Percentiles rank a stretch among this genome's conserved stretches.
phyloP scores from a whole-genome alignment of 1,284 basidiomycete genomes.

The Tylopilus orsonianus region DNA sequence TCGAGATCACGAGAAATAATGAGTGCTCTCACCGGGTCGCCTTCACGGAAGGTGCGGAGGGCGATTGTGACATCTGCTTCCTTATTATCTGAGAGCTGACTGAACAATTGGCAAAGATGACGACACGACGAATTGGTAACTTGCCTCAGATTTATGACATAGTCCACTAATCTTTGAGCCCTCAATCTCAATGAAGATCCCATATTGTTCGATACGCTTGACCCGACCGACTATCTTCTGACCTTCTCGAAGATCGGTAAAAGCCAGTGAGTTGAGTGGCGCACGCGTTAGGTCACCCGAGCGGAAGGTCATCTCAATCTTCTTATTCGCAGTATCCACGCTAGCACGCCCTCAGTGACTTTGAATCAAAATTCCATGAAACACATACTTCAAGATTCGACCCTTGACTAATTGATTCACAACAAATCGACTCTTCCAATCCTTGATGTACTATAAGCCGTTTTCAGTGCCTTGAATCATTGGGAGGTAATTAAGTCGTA shows the following conservation, averaged over 20 bases:
- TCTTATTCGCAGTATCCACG: slow-evolving; percentile 65
- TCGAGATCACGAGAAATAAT: slow-evolving; percentile 72
- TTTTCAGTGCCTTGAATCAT: slow-evolving; percentile 10
- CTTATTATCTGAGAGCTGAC: slow-evolving; percentile 81
- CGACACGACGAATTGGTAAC: slow-evolving; percentile 16
- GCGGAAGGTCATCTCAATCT: slow-evolving; percentile 87
- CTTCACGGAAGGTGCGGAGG: slow-evolving; percentile 81
- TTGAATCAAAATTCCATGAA: slow-evolving; percentile 5
- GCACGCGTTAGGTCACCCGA: slow-evolving; percentile 52
- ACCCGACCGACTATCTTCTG: slow-evolving; percentile 77
- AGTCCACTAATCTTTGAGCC: slow-evolving; percentile 84
- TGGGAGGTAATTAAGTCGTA: slow-evolving; percentile 32
- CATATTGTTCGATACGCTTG: slow-evolving; percentile 83
- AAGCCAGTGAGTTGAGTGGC: slow-evolving; percentile 40
- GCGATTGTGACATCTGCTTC: slow-evolving; percentile 77
- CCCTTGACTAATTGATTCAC: slow-evolving; percentile 86
- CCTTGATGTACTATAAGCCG: slow-evolving; percentile 78
- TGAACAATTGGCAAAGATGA: slow-evolving; percentile 1
- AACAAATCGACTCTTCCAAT: slow-evolving; percentile 87
- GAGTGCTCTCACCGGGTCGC: slow-evolving; percentile 83
- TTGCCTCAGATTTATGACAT: slow-evolving; percentile 90
- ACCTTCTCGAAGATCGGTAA: slow-evolving; percentile 67
- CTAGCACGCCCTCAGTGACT: slow-evolving; percentile 40
- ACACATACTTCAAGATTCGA: slow-evolving; percentile 69
- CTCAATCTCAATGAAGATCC: slow-evolving; percentile 88